Percentiles rank a stretch among this genome's conserved stretches.
Evolutionary conservation across 352 stramenopile genomes (phyloP).

Genomic region (Halophytophthora batemanensis): DNA sequence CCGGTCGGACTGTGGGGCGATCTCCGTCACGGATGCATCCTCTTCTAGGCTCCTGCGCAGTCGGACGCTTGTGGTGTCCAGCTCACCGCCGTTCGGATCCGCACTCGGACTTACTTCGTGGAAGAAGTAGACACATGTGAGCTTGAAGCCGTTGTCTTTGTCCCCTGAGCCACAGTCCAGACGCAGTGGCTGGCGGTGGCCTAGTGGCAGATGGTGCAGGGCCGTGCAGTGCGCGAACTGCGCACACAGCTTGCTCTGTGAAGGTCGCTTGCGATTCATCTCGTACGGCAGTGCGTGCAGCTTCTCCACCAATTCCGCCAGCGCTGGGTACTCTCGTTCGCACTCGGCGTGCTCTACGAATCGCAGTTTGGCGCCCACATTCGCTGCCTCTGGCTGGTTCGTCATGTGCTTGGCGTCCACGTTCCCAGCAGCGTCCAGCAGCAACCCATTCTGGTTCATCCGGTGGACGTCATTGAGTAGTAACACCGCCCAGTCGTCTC

Average conservation of each 20-base stretch:
- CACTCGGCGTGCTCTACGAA: constrained; percentile 68
- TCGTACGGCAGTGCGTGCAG: constrained; percentile 76
- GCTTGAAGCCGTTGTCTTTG: constrained; percentile 76
- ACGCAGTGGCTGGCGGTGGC: constrained; percentile 50
- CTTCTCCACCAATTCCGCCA: constrained; percentile 73
- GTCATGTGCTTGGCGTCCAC: constrained; percentile 20
- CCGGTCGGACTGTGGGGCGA: constrained; percentile 40
- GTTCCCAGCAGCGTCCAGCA: constrained; percentile 33
- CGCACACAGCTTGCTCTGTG: constrained; percentile 46
- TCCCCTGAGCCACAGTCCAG: constrained; percentile 66
- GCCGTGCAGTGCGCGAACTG: constrained; percentile 67
- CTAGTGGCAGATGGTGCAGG: constrained; percentile 39
- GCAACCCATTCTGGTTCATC: constrained; percentile 50
- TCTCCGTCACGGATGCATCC: constrained; percentile 27
- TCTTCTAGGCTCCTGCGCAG: constrained; percentile 31
- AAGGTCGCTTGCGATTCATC: constrained; percentile 68
- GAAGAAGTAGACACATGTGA: constrained; percentile 77
- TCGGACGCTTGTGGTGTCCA: constrained; percentile 21
- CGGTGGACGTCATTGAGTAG: constrained; percentile 62
- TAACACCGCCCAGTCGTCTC: constrained; percentile 69
- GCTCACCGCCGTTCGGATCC: constrained; percentile 1
- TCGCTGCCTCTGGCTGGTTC: constrained; percentile 8
- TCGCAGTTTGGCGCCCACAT: constrained; percentile 33
- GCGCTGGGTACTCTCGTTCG: constrained; percentile 51
- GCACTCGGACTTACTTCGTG: constrained; percentile 18